Evolutionary conservation across 2,329 filamentous ascomycete species (phyloP).

Genomic region (Reticulascus tulasneorum): DNA sequence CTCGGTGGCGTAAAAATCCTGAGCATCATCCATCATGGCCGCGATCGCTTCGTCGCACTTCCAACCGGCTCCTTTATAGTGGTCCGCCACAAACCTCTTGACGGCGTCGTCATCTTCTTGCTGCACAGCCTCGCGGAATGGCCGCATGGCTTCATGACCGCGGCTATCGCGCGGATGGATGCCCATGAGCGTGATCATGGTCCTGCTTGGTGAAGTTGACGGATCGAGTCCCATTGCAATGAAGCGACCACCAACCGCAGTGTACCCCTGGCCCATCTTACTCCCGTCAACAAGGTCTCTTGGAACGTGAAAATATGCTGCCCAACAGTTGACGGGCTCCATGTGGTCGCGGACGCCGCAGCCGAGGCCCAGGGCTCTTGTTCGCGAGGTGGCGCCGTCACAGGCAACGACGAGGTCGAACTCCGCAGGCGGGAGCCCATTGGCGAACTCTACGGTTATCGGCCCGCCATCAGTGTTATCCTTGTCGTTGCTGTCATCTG

Average conservation of each 20-base stretch:
- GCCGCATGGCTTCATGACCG: conserved; percentile 20
- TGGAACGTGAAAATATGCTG: conserved; percentile 36
- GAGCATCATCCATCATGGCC: conserved; percentile 30
- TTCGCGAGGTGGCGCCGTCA: conserved; percentile 43
- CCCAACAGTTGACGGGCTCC: conserved; percentile 31
- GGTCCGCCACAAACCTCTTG: conserved; percentile 22
- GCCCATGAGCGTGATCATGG: conserved; percentile 28
- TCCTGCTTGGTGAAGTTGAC: conserved; percentile 25
- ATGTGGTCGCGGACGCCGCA: conserved; percentile 35
- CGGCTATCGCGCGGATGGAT: conserved; percentile 24
- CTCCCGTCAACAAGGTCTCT: conserved; percentile 32
- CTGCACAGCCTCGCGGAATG: conserved; percentile 37
- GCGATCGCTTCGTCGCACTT: conserved; percentile 36
- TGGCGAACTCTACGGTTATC: conserved; percentile 35
- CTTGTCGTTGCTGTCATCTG: no score
- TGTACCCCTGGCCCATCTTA: conserved; percentile 31
- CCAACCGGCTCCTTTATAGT: conserved; percentile 49
- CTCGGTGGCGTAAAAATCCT: conserved; percentile 43
- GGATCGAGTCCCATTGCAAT: conserved; percentile 29
- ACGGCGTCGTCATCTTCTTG: conserved; percentile 28
- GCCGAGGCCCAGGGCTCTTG: conserved; percentile 38
- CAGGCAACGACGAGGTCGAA: conserved; percentile 46
- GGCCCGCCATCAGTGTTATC: conserved; percentile 28
- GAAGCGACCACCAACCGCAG: conserved; percentile 31
- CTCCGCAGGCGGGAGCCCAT: conserved; percentile 26